Base-by-base conservation (phyloP, 2,329 filamentous ascomycete species). In the Malbranchea cinnamomea region DNA sequence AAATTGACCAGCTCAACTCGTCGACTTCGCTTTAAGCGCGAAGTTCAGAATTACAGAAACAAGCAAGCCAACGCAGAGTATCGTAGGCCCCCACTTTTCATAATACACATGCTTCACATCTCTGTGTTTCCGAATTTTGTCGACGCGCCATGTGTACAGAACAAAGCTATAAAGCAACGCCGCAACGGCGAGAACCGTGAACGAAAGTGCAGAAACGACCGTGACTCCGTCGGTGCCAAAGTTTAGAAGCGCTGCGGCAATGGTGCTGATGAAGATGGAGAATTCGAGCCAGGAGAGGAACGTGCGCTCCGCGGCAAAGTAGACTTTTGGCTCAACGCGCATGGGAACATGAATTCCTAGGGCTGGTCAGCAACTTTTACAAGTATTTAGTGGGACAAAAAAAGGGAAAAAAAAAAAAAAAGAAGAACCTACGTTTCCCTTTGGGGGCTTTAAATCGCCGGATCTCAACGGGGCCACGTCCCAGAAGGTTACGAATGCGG, bases 241-340 rank as follows among this genome's bases (percentile, higher is more conserved):
- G 62, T 92, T 85, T 41, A 92, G 68, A 26, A 92, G 62, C 0
- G 81, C 81, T 5, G 79, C 77, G 8, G 84, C 82, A 44, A 92
- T 87, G 16, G 79, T 78, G 44, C 82, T 83, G 31, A 98, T 75
- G 49, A 94, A 85, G 48, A 95, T 92, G 28, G 80, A 87, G 57
- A 92, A 95, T 56, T 98, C 87, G 45, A 98, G 78, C 84, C 89
- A 98, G 39, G 83, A 81, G 34, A 98, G 68, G 59, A 94, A 98
- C 1, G 89, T 98, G 40, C 89, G 73, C 57, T 98, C 89, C 1
- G 84, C 85, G 13, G 89, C 89, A 50, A 98, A 93, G 55, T 84
- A 93, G 29, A 98, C 89, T 59, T 98, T 98, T 19, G 89, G 89
- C 56, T 98, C 89, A 19, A 98, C 85, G 28, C 89, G 75, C 32